These are phyloP conservation scores for Chamaenerion angustifolium DNA, from an alignment of 345 rosid genomes.

Conservation along the genomic window DNA sequence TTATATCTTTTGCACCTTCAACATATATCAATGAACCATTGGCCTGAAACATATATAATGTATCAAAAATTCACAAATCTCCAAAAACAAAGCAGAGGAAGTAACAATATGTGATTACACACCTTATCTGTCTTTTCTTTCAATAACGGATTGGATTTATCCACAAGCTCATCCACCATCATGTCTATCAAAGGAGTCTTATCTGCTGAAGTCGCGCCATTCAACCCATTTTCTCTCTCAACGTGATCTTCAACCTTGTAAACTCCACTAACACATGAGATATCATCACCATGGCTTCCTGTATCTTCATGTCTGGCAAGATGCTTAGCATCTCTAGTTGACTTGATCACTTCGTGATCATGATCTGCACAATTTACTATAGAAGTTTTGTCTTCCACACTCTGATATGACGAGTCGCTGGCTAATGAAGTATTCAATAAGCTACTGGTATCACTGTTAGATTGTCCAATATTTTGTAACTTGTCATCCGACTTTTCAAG, in stretches of 20 bases:
- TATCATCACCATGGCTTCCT: background rate
- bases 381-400: too few relatives aligned
- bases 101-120: background rate
- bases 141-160: background rate
- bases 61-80: background rate
- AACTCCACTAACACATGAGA: constrained; percentile 1
- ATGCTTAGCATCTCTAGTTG: background rate
- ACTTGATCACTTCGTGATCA: too few relatives aligned
- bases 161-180: background rate
- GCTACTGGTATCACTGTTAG: background rate
- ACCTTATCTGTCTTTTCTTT: background rate
- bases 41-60: background rate
- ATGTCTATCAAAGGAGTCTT: background rate
- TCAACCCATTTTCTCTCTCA: constrained; percentile 2
- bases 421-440: background rate
- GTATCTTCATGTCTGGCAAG: background rate
- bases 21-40: too few relatives aligned
- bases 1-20: background rate
- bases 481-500: background rate
- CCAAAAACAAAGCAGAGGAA: background rate
- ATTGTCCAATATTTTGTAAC: background rate
- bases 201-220: constrained; percentile 3
- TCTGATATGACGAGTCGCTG: constrained; percentile 1
- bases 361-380: too few relatives aligned
- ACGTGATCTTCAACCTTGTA: background rate